These are phyloP conservation scores for Oligophagozyma castellii DNA, from an alignment of 1,139 yeast species.

Conservation along the genomic window DNA sequence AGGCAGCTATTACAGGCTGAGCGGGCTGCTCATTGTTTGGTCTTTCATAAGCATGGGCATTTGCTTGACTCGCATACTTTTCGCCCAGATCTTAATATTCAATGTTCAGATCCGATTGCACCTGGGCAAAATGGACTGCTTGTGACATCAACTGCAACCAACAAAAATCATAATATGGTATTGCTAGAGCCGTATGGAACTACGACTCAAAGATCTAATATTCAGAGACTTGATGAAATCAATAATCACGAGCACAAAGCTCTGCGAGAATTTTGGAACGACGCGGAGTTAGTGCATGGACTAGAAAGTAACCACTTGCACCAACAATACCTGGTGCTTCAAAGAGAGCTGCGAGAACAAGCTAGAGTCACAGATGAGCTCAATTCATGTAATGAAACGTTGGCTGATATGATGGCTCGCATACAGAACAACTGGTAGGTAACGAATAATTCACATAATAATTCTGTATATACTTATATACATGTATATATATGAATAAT, in stretches of 20 bases:
- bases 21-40: constrained; percentile 19
- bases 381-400: too few species aligned
- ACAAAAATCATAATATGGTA: too few species aligned
- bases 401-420: too few species aligned
- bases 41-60: constrained; percentile 17
- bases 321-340: constrained; percentile 10
- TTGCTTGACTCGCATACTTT: constrained; percentile 4
- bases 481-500: background rate
- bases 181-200: too few species aligned
- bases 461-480: background rate
- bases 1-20: constrained; percentile 13
- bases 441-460: background rate
- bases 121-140: background rate
- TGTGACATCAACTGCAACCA: too few species aligned
- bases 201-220: constrained; percentile 7
- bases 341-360: constrained; percentile 8
- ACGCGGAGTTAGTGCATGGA: constrained; percentile 7
- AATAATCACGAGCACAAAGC: constrained; percentile 9
- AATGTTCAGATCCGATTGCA: constrained; percentile 11
- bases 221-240: constrained; percentile 10
- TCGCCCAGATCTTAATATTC: constrained; percentile 17
- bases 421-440: too few species aligned
- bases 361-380: constrained; percentile 1
- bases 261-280: constrained; percentile 12
- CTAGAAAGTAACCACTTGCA: constrained; percentile 12